Evolutionary conservation across 2,329 filamentous ascomycete genomes (phyloP), one percentile per base, ranked within the genome.

Genomic region (Helotiales sp.): DNA sequence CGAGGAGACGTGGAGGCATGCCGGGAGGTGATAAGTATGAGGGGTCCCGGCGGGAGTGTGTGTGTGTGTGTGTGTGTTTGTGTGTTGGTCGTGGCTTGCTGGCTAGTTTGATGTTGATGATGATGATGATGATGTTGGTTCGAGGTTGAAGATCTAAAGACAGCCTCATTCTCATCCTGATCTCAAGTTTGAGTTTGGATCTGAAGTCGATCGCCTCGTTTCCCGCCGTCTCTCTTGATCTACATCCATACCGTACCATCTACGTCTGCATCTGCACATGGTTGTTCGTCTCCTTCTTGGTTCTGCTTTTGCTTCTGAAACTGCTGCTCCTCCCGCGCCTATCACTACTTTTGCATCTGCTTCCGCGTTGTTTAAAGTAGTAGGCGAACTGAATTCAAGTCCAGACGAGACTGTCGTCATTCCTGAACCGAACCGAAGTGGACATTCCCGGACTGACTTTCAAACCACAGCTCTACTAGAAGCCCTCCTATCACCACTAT

Each of bases 91-190:
- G 57, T 60, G 54, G 54, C 54, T 57, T 57, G 54, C 30, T 57
- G 32, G 20, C 30, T 57, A 26, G 30, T 37, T 24, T n/a, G n/a
- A n/a, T n/a, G n/a, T n/a, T n/a, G n/a, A n/a, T n/a, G 10, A 20
- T 45, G 40, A 4, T 45, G 40, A 20, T 20, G 40, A 5, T 20
- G 40, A 45, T 20, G 40, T 6, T 45, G 40, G n/a, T 30, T 32
- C n/a, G n/a, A 26, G 52, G 10, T 11, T 40, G n/a, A 20, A 45
- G 40, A 20, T 34, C n/a, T 57, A 24, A 34, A 55, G 26, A 55
- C 28, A 55, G 52, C 52, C 54, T 37, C 47, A 50, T 24, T 24
- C n/a, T n/a, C n/a, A n/a, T n/a, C n/a, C n/a, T n/a, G n/a, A n/a
- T n/a, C n/a, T n/a, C 17, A 45, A 45, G 40, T 45, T 45, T 20